Evolutionary conservation across 2,329 filamentous ascomycete species (phyloP).

Genomic region (Calonectria crousiana): DNA sequence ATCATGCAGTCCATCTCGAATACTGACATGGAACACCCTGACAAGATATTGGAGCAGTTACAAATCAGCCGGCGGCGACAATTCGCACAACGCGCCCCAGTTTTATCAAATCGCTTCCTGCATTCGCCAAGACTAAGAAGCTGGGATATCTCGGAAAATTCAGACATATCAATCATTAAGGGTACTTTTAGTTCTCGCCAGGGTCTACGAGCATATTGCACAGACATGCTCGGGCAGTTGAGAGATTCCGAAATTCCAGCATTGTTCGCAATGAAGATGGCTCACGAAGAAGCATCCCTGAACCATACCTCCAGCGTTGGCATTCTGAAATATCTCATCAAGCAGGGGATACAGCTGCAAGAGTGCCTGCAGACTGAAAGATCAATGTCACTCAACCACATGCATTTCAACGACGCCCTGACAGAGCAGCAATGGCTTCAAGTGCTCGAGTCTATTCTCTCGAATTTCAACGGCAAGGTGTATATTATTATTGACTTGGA

Average conservation of each 20-base stretch:
- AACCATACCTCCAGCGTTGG: neutral
- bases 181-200: neutral
- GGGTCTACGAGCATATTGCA: neutral
- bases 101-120: neutral
- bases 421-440: neutral
- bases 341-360: neutral
- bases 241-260: neutral
- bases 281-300: neutral
- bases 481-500: neutral
- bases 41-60: neutral
- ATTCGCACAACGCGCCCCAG: neutral
- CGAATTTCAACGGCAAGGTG: neutral
- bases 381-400: neutral
- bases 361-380: neutral
- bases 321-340: conserved; percentile 2
- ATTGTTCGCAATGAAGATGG: conserved; percentile 1
- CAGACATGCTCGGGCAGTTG: neutral
- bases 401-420: neutral
- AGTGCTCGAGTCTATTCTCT: neutral
- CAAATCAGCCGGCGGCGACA: neutral
- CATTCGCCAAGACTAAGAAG: neutral
- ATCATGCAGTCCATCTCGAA: neutral
- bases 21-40: neutral
- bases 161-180: neutral
- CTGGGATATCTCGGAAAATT: neutral